phyloP scores from a whole-genome alignment of 306 rosid genomes.

The Citrullus amarus region DNA sequence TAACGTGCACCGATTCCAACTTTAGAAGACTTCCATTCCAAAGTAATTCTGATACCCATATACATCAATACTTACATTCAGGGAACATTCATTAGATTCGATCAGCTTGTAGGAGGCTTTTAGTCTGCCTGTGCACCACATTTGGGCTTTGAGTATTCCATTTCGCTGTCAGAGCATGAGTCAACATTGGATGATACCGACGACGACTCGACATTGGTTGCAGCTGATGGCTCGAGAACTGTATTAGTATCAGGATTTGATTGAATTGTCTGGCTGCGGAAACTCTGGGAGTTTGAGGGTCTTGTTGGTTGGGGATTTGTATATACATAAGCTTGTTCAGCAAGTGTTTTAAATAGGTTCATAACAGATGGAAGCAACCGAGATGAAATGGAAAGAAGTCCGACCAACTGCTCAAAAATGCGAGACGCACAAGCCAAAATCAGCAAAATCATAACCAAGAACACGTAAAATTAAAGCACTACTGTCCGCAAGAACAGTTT shows the following conservation, averaged over 20 bases:
- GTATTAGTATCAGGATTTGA: constrained; percentile 27
- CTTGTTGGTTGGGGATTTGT: constrained; percentile 23
- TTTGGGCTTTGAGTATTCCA: constrained; percentile 35
- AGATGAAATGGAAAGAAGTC: constrained; percentile 50
- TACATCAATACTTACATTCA: neutral
- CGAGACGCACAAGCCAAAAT: neutral
- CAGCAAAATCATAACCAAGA: neutral
- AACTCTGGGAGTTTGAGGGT: constrained; percentile 27
- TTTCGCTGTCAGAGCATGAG: constrained; percentile 26
- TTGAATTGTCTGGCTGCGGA: constrained; percentile 31
- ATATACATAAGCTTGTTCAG: constrained; percentile 41
- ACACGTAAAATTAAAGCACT: neutral
- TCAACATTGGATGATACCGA: constrained; percentile 37
- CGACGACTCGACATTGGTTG: constrained; percentile 20
- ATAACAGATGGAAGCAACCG: constrained; percentile 67
- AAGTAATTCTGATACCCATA: neutral
- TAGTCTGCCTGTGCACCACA: constrained; percentile 38
- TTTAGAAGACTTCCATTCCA: neutral
- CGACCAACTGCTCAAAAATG: constrained; percentile 47
- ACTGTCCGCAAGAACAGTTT: neutral
- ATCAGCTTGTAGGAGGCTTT: constrained; percentile 32
- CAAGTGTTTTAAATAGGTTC: constrained; percentile 64
- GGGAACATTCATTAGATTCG: constrained; percentile 13
- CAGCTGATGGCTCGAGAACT: constrained; percentile 7
- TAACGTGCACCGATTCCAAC: neutral